Evolutionary conservation across 2,329 filamentous ascomycete species (phyloP), one percentile per base, ranked within the genome.

Genomic region (Microcyclospora tardicrescens): DNA sequence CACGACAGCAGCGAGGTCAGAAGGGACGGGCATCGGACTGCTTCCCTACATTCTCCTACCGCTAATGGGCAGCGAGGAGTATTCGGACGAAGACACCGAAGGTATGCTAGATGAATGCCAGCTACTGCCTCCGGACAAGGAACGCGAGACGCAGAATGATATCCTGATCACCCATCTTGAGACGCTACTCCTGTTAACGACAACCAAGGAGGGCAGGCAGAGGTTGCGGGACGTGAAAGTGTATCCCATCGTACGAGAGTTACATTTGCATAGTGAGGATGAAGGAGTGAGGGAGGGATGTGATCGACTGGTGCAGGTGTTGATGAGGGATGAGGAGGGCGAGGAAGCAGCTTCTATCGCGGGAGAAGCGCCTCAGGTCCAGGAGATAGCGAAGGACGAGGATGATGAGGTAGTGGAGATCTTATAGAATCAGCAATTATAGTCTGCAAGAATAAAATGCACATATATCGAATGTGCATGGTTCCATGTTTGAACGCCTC

Each of bases 81-180:
- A 89, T 57, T 71, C 79, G 13, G 83, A 87, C 28, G 85, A 95
- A 34, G 91, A 98, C 49, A 81, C 75, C 41, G 72, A 85, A 56
- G 76, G 72, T 30, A 93, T 98, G 85, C 69, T 93, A 10, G 79
- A 86, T 0, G 91, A 96, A 58, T 68, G 94, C 45, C 89, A 96
- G 62, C 71, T 96, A 0, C 69, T 96, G 10, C 81, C 86, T 0
- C 82, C 86, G 0, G 86, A 95, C 56, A 96, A 98, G 68, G 69
- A 80, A 61, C 75, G 89, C 31, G 91, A 98, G 47, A 61, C 71
- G 3, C 84, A 95, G 52, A 60, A 64, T 12, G 73, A 75, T 34
- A 91, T 94, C 46, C 70, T 95, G 38, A 75, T 81, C 56, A 91
- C 84, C 2, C 87, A 96, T 58, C 63, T 98, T 14, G 91, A 98